Conservation (phyloP, 2,329 filamentous ascomycete species). For the Aspergillus bombycis region DNA sequence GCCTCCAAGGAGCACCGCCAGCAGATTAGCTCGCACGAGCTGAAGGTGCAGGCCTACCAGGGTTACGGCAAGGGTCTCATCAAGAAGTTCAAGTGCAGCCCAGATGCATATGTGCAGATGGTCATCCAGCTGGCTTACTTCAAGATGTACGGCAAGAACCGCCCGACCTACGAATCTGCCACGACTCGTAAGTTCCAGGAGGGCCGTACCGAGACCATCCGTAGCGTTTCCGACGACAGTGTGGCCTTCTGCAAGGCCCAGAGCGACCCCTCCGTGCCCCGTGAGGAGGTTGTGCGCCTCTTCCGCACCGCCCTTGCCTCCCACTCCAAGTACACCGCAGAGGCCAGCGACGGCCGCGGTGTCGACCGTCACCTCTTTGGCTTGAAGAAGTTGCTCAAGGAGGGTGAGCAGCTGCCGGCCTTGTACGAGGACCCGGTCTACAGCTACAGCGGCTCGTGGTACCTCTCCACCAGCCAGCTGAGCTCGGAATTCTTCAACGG, state of each 20-base stretch:
- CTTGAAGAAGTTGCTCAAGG: constrained; percentile 83
- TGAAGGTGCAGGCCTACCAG: constrained; percentile 93
- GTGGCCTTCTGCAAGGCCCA: constrained; percentile 89
- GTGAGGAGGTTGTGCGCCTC: constrained; percentile 69
- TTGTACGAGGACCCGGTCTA: constrained; percentile 88
- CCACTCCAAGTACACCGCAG: constrained; percentile 87
- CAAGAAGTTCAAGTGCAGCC: constrained; percentile 99
- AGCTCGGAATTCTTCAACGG: constrained; percentile 98
- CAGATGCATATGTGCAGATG: constrained; percentile 98
- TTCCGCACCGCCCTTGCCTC: constrained; percentile 81
- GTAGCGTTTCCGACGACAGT: constrained; percentile 86
- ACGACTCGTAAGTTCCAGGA: constrained; percentile 93
- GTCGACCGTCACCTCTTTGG: constrained; percentile 98
- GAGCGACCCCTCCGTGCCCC: constrained; percentile 66
- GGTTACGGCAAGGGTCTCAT: constrained; percentile 97
- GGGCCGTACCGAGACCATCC: constrained; percentile 94
- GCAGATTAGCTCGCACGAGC: constrained; percentile 84
- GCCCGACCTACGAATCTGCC: constrained; percentile 96
- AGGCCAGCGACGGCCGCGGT: constrained; percentile 88
- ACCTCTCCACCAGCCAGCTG: constrained; percentile 83
- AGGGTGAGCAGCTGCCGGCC: constrained; percentile 77
- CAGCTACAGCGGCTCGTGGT: constrained; percentile 84
- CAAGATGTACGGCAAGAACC: constrained; percentile 99
- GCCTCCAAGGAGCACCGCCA: constrained; percentile 78
- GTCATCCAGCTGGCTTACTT: constrained; percentile 96